Evolutionary conservation across 148 eudicot species (phyloP), one percentile per base, ranked within the genome.

Genomic region (Camellia japonica): DNA sequence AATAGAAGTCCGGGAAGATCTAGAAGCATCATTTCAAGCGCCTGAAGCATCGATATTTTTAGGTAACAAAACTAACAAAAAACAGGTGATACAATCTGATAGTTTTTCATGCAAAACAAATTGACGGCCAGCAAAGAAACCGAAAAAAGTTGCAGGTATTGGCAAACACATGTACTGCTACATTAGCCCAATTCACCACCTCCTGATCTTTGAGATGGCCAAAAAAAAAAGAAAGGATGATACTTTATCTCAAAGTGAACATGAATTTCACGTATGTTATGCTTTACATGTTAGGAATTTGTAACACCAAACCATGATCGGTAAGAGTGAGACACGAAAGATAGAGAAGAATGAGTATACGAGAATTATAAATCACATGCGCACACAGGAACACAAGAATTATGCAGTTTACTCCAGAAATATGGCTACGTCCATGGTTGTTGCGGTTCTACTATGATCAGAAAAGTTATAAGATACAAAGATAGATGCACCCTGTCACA

Each of bases 1-100:
- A 90, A 90, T 75, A 92, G 90, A 86, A 92, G 91, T 42, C 93
- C 94, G 8, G 91, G 97, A 76, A 91, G 86, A 85, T 92, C 97
- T 76, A 92, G 63, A 47, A 93, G 84, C 72, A 90, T 78, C 84
- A 90, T 80, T 75, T 89, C 88, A 51, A 89, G 75, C 43, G 83
- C 87, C 97, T 92, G 86, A 61, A 68, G 55, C 71, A 73, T 12
- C 46, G 13, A 41, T 49, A 14, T 23, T 65, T 43, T 49, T 65
- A 65, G 49, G 30, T 49, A 66, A 55, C 47, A 66, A 47, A 56
- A 69, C 14, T 46, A 78, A 41, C 20, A 23, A 41, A 51, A 30
- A 67, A 16, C 30, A 16, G 15, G 23, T 19, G 19, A 55, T 3
- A 10, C 13, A 56, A 56, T 56, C 13, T 10, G 12, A 18, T 15